Conservation (phyloP, 225 moss, liverwort and hornwort genomes). For the Anthoceros angustus region DNA sequence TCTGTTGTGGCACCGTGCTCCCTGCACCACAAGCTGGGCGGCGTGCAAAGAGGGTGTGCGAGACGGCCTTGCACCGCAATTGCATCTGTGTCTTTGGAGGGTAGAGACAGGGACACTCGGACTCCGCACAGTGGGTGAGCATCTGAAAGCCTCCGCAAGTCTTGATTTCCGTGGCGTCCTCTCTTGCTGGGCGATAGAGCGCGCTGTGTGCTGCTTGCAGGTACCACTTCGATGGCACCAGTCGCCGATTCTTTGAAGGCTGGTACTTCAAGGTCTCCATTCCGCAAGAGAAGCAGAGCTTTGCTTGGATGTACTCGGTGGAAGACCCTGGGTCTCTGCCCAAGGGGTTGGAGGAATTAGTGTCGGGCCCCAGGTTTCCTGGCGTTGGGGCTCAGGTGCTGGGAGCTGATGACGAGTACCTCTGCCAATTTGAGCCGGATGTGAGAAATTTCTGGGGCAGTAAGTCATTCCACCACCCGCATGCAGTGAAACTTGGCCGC, state of each 20-base stretch:
- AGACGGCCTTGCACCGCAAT: not conserved
- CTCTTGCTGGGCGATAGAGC: not conserved
- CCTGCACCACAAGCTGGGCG: too few species aligned
- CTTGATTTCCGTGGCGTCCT: not conserved
- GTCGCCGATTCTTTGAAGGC: constrained; percentile 90
- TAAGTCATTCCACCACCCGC: constrained; percentile 13
- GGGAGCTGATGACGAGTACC: constrained; percentile 73
- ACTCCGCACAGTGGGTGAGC: constrained; percentile 28
- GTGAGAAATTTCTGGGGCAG: constrained; percentile 73
- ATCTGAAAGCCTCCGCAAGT: not conserved
- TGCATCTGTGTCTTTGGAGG: not conserved
- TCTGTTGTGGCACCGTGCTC: too few species aligned
- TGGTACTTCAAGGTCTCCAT: constrained; percentile 98
- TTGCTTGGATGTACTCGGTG: constrained; percentile 94
- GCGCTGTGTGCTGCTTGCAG: constrained; percentile 12
- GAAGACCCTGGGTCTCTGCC: constrained; percentile 50
- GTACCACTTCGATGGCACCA: constrained; percentile 74
- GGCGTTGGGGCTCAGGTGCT: constrained; percentile 82
- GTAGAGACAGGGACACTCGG: constrained; percentile 24
- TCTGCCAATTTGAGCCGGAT: constrained; percentile 48
- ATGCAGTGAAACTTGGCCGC: not conserved
- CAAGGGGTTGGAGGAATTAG: constrained; percentile 22
- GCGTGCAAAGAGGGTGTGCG: too few species aligned
- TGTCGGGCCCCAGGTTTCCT: constrained; percentile 24
- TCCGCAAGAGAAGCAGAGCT: constrained; percentile 72